Percentiles rank a stretch among this genome's conserved stretches.
Evolutionary conservation across 805 yeast species (phyloP).

Genomic region (Pichia occidentalis): DNA sequence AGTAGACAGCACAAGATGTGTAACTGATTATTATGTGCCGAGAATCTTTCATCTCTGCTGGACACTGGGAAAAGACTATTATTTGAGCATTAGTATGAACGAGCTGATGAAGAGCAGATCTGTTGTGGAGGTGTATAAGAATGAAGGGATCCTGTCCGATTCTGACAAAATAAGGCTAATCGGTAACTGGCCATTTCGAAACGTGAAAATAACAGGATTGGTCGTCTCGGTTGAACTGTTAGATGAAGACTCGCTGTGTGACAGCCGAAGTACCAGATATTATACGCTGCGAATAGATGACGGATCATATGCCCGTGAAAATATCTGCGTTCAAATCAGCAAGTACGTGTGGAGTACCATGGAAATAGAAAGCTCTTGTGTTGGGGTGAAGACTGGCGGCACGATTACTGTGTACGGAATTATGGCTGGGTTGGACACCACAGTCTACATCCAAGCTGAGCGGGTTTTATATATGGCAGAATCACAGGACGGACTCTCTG

Average conservation of each 20-base stretch:
- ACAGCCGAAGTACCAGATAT: constrained; percentile 3
- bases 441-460: too few species aligned
- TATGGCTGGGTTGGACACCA: too few species aligned
- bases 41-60: constrained; percentile 1
- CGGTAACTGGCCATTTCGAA: constrained; percentile 38
- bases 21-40: constrained; percentile 8
- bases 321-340: background rate
- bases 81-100: constrained; percentile 27
- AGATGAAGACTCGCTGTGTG: background rate
- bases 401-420: background rate
- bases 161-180: constrained; percentile 22
- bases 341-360: constrained; percentile 4
- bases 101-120: constrained; percentile 24
- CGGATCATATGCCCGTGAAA: constrained; percentile 5
- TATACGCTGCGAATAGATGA: constrained; percentile 10
- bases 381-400: constrained; percentile 1
- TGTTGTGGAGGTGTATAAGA: constrained; percentile 24
- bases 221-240: background rate
- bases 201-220: constrained; percentile 31
- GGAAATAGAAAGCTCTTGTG: constrained; percentile 1
- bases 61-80: constrained; percentile 8
- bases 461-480: too few species aligned
- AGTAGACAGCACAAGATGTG: background rate
- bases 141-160: constrained; percentile 16
- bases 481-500: background rate